Base-by-base conservation (phyloP, 495 filamentous ascomycete genomes). In the Neurospora africana region DNA sequence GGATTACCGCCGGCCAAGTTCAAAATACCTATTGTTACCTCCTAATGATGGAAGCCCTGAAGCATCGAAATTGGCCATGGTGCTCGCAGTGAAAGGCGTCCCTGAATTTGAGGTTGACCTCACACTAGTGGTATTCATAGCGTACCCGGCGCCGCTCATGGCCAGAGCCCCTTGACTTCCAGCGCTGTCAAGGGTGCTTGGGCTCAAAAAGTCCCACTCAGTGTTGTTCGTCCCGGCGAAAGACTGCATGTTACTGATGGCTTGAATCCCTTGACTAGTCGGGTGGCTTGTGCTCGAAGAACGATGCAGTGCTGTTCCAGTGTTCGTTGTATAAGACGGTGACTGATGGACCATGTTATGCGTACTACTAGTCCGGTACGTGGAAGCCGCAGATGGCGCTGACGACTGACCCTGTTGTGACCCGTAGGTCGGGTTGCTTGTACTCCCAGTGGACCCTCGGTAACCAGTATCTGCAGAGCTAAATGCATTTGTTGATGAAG, bases 131-230 rank as follows among this genome's bases (percentile, higher is more conserved):
- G 72, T 27, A 30, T 58, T 69, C 23, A 78, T 70, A 44, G 68
- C 65, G 69, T 81, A 81, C 68, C 44, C 72, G 7, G 74, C 19
- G 58, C 68, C 77, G 40, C 68, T 73, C 61, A 79, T 40, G 0
- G 72, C 75, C 70, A 80, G 36, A 5, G 74, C 36, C 8, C 69
- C 70, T 53, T 79, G 79, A 43, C 73, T 81, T 15, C 74, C 78
- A 39, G 77, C 61, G 3, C 80, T 76, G 68, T 85, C 83, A 38
- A 85, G 69, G 70, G 74, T 75, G 37, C 76, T 73, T 2, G 83
- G 75, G 70, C 83, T 83, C 36, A 85, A 80, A 43, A 85, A 72
- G 39, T 38, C 68, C 70, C 82, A 81, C 69, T 83, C 82, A 9
- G 78, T 33, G 6, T 72, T 47, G 9, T 76, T 68, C 30, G 44